Percentiles rank a stretch among this genome's conserved stretches.
Conservation (phyloP, 352 stramenopile genomes). For the Pythium insidiosum region DNA sequence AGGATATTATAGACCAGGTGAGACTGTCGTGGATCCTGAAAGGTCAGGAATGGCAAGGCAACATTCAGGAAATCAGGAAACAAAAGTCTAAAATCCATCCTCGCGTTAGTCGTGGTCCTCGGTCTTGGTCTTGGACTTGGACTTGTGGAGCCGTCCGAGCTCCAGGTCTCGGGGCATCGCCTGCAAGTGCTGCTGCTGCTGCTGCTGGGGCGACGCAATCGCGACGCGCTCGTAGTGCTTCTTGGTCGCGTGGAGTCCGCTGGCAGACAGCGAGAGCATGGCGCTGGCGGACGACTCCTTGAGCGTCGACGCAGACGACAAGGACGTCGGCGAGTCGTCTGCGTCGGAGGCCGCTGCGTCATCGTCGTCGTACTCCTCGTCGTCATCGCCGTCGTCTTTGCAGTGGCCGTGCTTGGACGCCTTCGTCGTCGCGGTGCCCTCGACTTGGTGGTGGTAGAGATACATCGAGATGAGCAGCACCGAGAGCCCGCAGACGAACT, state of each 20-base stretch:
- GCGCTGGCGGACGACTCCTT: slow-evolving; percentile 2
- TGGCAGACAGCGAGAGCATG: slow-evolving; percentile 9
- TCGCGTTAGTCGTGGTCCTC: not conserved
- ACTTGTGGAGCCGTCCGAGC: slow-evolving; percentile 5
- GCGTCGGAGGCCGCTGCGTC: not conserved
- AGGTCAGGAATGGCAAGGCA: too few species aligned
- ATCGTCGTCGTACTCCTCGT: not conserved
- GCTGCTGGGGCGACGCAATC: not conserved
- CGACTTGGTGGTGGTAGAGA: slow-evolving; percentile 75
- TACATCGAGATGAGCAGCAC: slow-evolving; percentile 85
- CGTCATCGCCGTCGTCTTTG: slow-evolving; percentile 3
- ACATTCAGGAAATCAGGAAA: too few species aligned
- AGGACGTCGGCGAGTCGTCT: slow-evolving; percentile 8
- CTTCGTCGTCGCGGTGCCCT: slow-evolving; percentile 1
- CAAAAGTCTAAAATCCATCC: too few species aligned
- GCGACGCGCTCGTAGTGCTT: slow-evolving; percentile 46
- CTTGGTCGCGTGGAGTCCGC: slow-evolving; percentile 39
- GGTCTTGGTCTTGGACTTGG: too few species aligned
- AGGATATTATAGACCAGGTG: too few species aligned
- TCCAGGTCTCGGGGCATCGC: too few species aligned
- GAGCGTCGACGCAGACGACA: slow-evolving; percentile 10
- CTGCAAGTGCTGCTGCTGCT: not conserved
- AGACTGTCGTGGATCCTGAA: too few species aligned
- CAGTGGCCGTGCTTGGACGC: slow-evolving; percentile 2
- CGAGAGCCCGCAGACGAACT: slow-evolving; percentile 74